A percentile compares a stretch with the other conserved stretches of the same genome.
phyloP scores from a whole-genome alignment of 1,284 basidiomycete genomes.

The Xerocomus minutiporus region DNA sequence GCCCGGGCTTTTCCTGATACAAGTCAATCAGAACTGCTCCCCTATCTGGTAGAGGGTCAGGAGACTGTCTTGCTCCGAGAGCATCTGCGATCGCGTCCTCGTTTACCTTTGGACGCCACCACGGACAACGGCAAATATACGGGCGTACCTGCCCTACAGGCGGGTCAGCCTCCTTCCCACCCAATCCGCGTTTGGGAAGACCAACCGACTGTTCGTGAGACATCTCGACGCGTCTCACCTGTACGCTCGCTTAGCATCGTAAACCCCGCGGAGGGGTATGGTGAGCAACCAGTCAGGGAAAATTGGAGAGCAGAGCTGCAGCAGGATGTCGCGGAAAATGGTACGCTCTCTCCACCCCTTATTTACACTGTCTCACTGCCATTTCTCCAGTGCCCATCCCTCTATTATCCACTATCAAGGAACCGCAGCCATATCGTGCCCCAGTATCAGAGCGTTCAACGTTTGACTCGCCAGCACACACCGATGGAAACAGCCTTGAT shows the following conservation, averaged over 20 bases:
- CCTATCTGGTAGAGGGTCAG: slow-evolving; percentile 2
- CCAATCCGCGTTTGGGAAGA: slow-evolving; percentile 31
- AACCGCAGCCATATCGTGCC: neutral
- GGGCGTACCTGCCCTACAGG: neutral
- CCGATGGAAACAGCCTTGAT: neutral
- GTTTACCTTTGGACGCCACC: neutral
- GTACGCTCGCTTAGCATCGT: neutral
- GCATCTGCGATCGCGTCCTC: slow-evolving; percentile 9
- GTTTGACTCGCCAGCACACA: neutral
- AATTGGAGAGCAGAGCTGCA: neutral
- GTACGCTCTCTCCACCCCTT: slow-evolving; percentile 6
- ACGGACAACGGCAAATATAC: neutral
- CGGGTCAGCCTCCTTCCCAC: slow-evolving; percentile 9
- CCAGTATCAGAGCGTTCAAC: neutral
- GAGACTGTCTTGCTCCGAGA: slow-evolving; percentile 7
- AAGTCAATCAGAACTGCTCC: neutral
- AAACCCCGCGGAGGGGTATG: neutral
- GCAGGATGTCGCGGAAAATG: slow-evolving; percentile 3
- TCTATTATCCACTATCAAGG: neutral
- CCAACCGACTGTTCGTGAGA: slow-evolving; percentile 5
- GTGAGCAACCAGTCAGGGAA: neutral
- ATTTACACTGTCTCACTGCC: slow-evolving; percentile 8
- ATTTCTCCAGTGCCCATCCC: slow-evolving; percentile 5
- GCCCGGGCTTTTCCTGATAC: slow-evolving; percentile 7
- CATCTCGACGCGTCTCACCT: slow-evolving; percentile 15